Evolutionary conservation across 1,284 basidiomycete species (phyloP), one percentile per base, ranked within the genome.

Genomic region (Hymenochaete sp.): DNA sequence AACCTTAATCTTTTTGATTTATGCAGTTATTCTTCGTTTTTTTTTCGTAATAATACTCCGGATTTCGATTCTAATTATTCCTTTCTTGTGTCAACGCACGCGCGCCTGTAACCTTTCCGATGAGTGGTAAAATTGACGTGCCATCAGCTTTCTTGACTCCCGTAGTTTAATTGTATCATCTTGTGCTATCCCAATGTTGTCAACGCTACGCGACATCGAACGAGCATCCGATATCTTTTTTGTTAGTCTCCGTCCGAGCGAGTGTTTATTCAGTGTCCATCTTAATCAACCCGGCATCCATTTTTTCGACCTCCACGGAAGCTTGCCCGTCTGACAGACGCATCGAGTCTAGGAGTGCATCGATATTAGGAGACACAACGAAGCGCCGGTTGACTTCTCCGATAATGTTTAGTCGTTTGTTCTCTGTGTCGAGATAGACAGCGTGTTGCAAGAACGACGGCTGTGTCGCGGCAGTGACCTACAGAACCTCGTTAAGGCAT

Each of bases 361-460:
- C 86, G 6, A 96, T 68, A 57, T 96, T 79, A 0, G 93, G 93
- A 2, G 89, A 87, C 38, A 85, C 85, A 29, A 89, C 73, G 55
- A 93, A 95, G 48, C 84, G 77, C 57, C 86, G 82, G 66, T 85
- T 82, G 40, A 96, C 74, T 59, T 93, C 85, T 22, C 93, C 93
- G 0, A 96, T 66, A 4, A 92, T 76, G 29, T 73, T 73, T 10
- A 93, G 66, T 7, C 67, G 68, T 52, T 80, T 80, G 22, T 70
- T 65, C 37, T 61, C 61, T 38, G 66, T 57, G 60, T 96, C 83
- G 37, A 95, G 58, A 53, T 82, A 72, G 38, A 90, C 82, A 5
- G 89, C 81, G 52, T 95, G 89, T 59, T 96, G 90, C 7, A 95
- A 71, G 63, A 96, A 97, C 0, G 88, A 88, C 1, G 88, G 78